Evolutionary conservation across 192 early-diverging fungal species (phyloP), one percentile per base, ranked within the genome.

Genomic region (Entomortierella parvispora): DNA sequence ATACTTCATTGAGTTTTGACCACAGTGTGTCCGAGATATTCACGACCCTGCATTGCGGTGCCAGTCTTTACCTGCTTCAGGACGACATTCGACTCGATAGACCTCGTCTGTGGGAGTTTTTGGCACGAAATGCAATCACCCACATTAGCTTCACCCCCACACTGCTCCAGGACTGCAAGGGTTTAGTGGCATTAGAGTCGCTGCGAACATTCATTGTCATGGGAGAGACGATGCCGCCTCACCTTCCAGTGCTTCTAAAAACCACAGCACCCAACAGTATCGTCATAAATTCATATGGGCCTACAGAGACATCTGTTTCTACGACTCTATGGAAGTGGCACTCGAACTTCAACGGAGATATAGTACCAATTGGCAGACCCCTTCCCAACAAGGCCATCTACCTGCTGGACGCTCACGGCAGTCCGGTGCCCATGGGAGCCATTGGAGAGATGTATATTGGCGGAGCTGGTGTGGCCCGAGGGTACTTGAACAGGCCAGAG

Each of bases 391-490:
- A 43, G 18, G 26, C 40, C 1, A 31, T 68, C 6, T 82, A 82
- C 32, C 31, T 82, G 10, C 49, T 82, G 42, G 75, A 82, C 42
- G 25, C 28, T 22, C 48, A 61, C 17, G 12, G 31, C n/a, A 14
- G 51, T 1, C 76, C 76, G 23, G 69, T 79, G 2, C 81, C 81
- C n/a, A 10, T 71, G 8, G 82, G 82, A 1, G 71, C n/a, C n/a
- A n/a, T n/a, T n/a, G n/a, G n/a, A n/a, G n/a, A n/a, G n/a, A n/a
- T n/a, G n/a, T n/a, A n/a, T n/a, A n/a, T n/a, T n/a, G n/a, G n/a
- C n/a, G n/a, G n/a, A n/a, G n/a, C n/a, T n/a, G n/a, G n/a, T n/a
- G n/a, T n/a, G n/a, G n/a, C n/a, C n/a, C n/a, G n/a, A n/a, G n/a
- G n/a, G n/a, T n/a, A n/a, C n/a, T n/a, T 84, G 11, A 78, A 79